A percentile compares a stretch with the other conserved stretches of the same genome.
phyloP scores from a whole-genome alignment of 345 rosid species.

The Syzygium aqueum region DNA sequence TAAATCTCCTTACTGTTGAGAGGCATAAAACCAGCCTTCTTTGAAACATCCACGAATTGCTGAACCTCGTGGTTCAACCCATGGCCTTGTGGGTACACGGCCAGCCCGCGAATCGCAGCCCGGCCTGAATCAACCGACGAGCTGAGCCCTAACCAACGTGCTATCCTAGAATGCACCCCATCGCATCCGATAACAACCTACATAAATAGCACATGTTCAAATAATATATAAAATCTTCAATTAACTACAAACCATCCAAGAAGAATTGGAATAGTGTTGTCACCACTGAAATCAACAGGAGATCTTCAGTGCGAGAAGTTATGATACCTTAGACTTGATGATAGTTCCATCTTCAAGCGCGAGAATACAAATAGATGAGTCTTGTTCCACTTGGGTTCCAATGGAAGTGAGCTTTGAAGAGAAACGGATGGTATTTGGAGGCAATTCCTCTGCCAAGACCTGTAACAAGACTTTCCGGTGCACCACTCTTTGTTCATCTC shows the following conservation, averaged over 20 bases:
- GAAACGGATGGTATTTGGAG: slow-evolving; percentile 18
- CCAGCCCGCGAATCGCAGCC: slow-evolving; percentile 18
- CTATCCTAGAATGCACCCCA: slow-evolving; percentile 30
- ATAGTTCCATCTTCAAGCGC: slow-evolving; percentile 25
- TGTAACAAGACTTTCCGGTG: slow-evolving; percentile 15
- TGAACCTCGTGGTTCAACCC: slow-evolving; percentile 1
- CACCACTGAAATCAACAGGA: neutral
- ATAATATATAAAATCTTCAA: neutral
- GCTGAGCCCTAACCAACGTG: slow-evolving; percentile 20
- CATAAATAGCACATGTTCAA: neutral
- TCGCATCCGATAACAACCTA: slow-evolving; percentile 35
- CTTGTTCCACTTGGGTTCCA: slow-evolving; percentile 1
- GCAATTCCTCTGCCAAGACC: slow-evolving; percentile 24
- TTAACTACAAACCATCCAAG: neutral
- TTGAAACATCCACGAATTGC: slow-evolving; percentile 11
- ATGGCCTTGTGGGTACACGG: slow-evolving; percentile 18
- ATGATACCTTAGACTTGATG: slow-evolving; percentile 19
- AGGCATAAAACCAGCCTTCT: slow-evolving; percentile 16
- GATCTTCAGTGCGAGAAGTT: neutral
- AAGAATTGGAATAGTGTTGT: neutral
- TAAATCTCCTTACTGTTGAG: slow-evolving; percentile 16
- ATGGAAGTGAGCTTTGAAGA: slow-evolving; percentile 23
- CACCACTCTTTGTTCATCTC: slow-evolving; percentile 5
- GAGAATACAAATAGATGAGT: neutral
- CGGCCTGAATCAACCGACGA: slow-evolving; percentile 11